Evolutionary conservation across 2,329 filamentous ascomycete genomes (phyloP).

Genomic region (Colletotrichum lindemuthianum): DNA sequence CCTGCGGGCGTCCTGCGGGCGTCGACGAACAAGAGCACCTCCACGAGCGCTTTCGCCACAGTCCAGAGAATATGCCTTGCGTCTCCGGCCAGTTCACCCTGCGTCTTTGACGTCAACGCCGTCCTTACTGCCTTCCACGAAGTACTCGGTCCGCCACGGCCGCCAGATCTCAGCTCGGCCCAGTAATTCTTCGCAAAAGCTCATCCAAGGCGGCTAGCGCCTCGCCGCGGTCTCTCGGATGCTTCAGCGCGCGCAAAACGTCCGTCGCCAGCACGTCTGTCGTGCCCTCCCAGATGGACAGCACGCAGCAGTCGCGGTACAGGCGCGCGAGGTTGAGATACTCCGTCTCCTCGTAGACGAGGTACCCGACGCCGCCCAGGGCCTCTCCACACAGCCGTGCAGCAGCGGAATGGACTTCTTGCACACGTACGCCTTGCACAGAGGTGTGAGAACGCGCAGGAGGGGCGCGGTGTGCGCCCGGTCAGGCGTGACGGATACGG

Average conservation of each 20-base stretch:
- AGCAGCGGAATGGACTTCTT: constrained; percentile 60
- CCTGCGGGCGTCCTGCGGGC: constrained; percentile 47
- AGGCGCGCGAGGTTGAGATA: constrained; percentile 71
- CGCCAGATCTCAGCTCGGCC: constrained; percentile 16
- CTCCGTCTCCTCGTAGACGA: constrained; percentile 70
- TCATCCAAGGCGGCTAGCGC: constrained; percentile 55
- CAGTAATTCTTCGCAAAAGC: constrained; percentile 44
- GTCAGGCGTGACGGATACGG: constrained; percentile 45
- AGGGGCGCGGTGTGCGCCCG: constrained; percentile 51
- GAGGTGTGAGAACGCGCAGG: constrained; percentile 66
- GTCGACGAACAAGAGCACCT: constrained; percentile 55
- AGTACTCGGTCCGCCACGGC: constrained; percentile 37
- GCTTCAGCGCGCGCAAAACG: constrained; percentile 53
- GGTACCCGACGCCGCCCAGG: constrained; percentile 73
- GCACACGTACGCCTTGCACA: constrained; percentile 69
- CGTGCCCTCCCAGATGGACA: constrained; percentile 78
- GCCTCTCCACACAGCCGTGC: constrained; percentile 72
- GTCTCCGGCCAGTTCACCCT: constrained; percentile 55
- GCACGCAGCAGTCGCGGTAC: constrained; percentile 71
- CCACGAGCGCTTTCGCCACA: constrained; percentile 55
- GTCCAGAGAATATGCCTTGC: constrained; percentile 57
- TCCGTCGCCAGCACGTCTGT: constrained; percentile 71
- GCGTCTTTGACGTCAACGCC: constrained; percentile 46
- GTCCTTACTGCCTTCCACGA: constrained; percentile 53
- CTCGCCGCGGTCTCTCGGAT: constrained; percentile 49